Percentiles rank a stretch among this genome's conserved stretches.
phyloP scores from a whole-genome alignment of 2,329 filamentous ascomycete species.

The Botrytis aclada region DNA sequence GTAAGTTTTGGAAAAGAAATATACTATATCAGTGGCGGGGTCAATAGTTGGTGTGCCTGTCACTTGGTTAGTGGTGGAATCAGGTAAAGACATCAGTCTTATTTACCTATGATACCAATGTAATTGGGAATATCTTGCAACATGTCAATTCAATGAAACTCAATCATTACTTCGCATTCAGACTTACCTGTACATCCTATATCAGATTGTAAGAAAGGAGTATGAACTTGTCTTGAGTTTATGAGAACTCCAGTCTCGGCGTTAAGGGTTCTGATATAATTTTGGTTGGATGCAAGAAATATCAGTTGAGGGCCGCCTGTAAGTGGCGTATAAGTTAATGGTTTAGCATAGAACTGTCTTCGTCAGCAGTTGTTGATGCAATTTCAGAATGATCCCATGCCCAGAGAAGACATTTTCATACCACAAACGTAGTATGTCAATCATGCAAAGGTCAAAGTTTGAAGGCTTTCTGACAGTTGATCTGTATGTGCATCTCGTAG shows the following conservation, averaged over 20 bases:
- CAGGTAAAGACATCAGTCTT: background rate
- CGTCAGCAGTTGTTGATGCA: slow-evolving; percentile 45
- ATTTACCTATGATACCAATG: slow-evolving; percentile 24
- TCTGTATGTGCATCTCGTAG: background rate
- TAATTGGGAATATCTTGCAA: slow-evolving; percentile 24
- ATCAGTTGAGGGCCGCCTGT: slow-evolving; percentile 50
- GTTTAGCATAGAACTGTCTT: slow-evolving; percentile 53
- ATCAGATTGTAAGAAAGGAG: slow-evolving; percentile 48
- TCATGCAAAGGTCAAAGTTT: background rate
- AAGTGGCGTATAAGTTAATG: slow-evolving; percentile 50
- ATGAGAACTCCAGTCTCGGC: slow-evolving; percentile 53
- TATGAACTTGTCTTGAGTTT: slow-evolving; percentile 46
- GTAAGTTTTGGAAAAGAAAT: slow-evolving; percentile 29
- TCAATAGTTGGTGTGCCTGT: slow-evolving; percentile 26
- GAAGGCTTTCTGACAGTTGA: background rate
- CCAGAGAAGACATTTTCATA: background rate
- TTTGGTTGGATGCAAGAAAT: slow-evolving; percentile 55
- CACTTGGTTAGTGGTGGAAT: background rate
- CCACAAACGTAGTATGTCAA: background rate
- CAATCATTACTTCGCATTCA: background rate
- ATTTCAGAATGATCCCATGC: background rate
- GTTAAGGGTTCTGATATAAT: slow-evolving; percentile 56
- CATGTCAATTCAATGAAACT: background rate
- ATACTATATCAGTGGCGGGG: slow-evolving; percentile 26
- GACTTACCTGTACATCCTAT: slow-evolving; percentile 40